Percentiles rank a stretch among this genome's conserved stretches.
Conservation (phyloP, 805 yeast species). For the Cyberlindnera maritima region DNA sequence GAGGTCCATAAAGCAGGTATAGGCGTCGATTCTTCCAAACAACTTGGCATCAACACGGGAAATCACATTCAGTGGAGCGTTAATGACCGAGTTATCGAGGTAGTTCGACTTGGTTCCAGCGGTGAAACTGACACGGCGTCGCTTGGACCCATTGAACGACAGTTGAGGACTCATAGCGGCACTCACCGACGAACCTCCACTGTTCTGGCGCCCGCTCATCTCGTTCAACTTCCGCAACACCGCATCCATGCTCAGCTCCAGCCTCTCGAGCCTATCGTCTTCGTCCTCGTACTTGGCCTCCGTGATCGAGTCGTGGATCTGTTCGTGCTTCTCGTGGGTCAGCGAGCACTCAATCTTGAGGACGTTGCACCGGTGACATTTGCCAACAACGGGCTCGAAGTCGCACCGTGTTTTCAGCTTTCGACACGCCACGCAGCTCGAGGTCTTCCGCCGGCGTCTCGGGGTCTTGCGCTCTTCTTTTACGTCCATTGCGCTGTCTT, state of each 20-base stretch:
- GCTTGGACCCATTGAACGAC: slow-evolving; percentile 9
- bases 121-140: slow-evolving; percentile 13
- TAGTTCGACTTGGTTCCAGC: slow-evolving; percentile 20
- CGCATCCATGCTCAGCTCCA: slow-evolving; percentile 22
- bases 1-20: slow-evolving; percentile 31
- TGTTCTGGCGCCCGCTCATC: slow-evolving; percentile 1
- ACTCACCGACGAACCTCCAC: background rate
- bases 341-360: slow-evolving; percentile 48
- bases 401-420: slow-evolving; percentile 59
- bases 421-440: slow-evolving; percentile 51
- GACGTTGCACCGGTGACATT: slow-evolving; percentile 52
- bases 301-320: slow-evolving; percentile 19
- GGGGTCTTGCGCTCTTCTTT: slow-evolving; percentile 1
- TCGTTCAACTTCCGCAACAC: slow-evolving; percentile 28
- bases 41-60: slow-evolving; percentile 37
- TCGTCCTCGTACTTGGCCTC: slow-evolving; percentile 12
- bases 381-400: slow-evolving; percentile 38
- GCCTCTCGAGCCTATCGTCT: slow-evolving; percentile 7
- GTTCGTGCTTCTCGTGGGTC: slow-evolving; percentile 31
- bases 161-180: background rate
- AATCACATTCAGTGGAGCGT: slow-evolving; percentile 37
- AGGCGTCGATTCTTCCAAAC: slow-evolving; percentile 31
- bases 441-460: slow-evolving; percentile 38
- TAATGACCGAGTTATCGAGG: slow-evolving; percentile 25
- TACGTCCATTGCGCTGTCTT: background rate